Percentiles rank a stretch among this genome's conserved stretches.
phyloP scores from a whole-genome alignment of 805 yeast species.

The Lipomyces yamanashiensis region DNA sequence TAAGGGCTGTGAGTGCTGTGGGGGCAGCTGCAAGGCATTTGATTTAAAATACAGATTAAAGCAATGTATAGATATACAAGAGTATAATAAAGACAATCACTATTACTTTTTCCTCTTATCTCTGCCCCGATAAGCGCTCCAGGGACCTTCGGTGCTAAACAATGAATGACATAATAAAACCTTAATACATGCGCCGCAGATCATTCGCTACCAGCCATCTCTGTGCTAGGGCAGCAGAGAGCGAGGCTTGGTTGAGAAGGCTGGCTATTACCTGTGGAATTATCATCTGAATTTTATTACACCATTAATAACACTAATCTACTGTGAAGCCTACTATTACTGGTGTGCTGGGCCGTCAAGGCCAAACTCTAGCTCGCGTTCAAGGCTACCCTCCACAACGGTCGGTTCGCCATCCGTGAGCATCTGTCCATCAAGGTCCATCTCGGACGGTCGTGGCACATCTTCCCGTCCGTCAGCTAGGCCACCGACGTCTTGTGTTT shows the following conservation, averaged over 20 bases:
- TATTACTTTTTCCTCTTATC: too few species aligned
- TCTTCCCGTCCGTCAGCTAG: constrained; percentile 33
- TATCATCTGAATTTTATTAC: background rate
- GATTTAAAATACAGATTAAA: background rate
- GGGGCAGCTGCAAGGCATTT: background rate
- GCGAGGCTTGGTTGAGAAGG: background rate
- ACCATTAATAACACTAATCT: background rate
- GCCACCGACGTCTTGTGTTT: constrained; percentile 35
- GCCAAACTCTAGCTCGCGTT: constrained; percentile 70
- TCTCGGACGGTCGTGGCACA: constrained; percentile 42
- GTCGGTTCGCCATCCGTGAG: constrained; percentile 49
- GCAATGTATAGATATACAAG: background rate
- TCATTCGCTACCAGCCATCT: background rate
- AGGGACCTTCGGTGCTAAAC: background rate
- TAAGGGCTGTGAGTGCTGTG: background rate
- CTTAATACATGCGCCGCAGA: background rate
- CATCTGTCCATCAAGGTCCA: constrained; percentile 63
- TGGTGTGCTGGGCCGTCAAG: constrained; percentile 53
- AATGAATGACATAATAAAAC: background rate
- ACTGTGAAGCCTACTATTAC: background rate
- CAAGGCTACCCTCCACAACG: constrained; percentile 53
- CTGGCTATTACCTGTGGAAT: background rate
- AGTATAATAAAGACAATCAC: too few species aligned
- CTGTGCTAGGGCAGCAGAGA: background rate
- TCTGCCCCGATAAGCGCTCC: too few species aligned